phyloP scores from a whole-genome alignment of 2,329 filamentous ascomycete species.

The Monosporascus sp. region DNA sequence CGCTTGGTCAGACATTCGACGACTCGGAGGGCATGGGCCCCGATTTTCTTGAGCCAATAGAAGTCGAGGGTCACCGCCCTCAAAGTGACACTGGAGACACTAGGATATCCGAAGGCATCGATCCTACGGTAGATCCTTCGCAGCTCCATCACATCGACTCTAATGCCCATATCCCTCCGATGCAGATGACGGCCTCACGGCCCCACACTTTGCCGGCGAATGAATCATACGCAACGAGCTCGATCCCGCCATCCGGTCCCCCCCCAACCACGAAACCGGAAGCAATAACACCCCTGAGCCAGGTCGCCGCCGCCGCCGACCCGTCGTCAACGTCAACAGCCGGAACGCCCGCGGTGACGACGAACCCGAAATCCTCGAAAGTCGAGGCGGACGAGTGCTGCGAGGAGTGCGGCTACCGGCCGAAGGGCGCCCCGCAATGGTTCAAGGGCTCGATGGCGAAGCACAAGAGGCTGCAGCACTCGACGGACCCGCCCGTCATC shows the following conservation, averaged over 20 bases:
- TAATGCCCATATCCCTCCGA: slow-evolving; percentile 8
- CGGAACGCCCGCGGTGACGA: slow-evolving; percentile 1
- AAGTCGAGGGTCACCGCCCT: neutral
- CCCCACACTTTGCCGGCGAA: slow-evolving; percentile 12
- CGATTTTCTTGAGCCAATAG: slow-evolving; percentile 7
- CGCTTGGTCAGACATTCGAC: slow-evolving; percentile 13
- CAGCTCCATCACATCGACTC: slow-evolving; percentile 8
- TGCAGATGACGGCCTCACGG: slow-evolving; percentile 4
- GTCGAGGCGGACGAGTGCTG: slow-evolving; percentile 42
- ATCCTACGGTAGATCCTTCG: slow-evolving; percentile 9
- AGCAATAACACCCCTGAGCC: too few species aligned
- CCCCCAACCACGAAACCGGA: slow-evolving; percentile 1
- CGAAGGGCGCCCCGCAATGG: slow-evolving; percentile 53
- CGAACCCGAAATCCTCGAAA: slow-evolving; percentile 21
- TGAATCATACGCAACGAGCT: slow-evolving; percentile 13
- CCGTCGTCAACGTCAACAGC: too few species aligned
- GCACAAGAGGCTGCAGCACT: slow-evolving; percentile 52
- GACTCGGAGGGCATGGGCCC: slow-evolving; percentile 2
- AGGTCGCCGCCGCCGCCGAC: too few species aligned
- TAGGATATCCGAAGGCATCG: neutral
- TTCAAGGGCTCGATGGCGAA: slow-evolving; percentile 56
- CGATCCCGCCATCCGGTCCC: slow-evolving; percentile 12
- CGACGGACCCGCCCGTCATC: slow-evolving; percentile 42
- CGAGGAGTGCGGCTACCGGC: slow-evolving; percentile 49
- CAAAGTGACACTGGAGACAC: neutral